A percentile compares a stretch with the other conserved stretches of the same genome.
Evolutionary conservation across 495 filamentous ascomycete genomes (phyloP).

Genomic region (Recurvomyces mirabilis): DNA sequence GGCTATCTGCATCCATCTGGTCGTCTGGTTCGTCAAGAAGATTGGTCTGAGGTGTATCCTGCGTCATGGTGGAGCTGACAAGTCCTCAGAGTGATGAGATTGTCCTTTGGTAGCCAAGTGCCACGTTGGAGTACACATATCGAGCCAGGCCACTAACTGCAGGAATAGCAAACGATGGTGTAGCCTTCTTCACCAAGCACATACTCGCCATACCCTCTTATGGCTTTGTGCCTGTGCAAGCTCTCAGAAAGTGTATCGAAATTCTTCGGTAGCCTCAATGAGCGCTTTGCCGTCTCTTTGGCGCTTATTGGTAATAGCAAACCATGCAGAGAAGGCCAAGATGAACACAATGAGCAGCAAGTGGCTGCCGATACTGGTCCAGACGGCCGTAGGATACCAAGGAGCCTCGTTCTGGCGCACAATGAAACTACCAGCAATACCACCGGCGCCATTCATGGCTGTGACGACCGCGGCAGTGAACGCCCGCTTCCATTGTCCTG

Average conservation of each 20-base stretch:
- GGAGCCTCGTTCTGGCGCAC: slow-evolving; percentile 58
- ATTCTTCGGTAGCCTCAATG: slow-evolving; percentile 43
- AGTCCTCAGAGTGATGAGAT: too few relatives aligned
- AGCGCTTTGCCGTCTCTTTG: slow-evolving; percentile 38
- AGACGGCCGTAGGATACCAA: slow-evolving; percentile 56
- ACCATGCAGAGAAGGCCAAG: slow-evolving; percentile 47
- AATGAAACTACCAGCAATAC: slow-evolving; percentile 67
- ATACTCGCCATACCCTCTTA: too few relatives aligned
- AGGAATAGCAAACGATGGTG: too few relatives aligned
- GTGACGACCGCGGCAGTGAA: slow-evolving; percentile 58
- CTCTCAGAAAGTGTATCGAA: slow-evolving; percentile 12
- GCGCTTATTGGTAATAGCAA: slow-evolving; percentile 47
- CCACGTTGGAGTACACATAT: too few relatives aligned
- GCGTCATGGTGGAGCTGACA: too few relatives aligned
- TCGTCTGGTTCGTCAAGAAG: too few relatives aligned
- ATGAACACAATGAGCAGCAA: slow-evolving; percentile 56
- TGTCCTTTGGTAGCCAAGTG: too few relatives aligned
- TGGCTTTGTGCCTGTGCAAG: too few relatives aligned
- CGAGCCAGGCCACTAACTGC: too few relatives aligned
- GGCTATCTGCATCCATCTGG: too few relatives aligned
- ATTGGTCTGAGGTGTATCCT: too few relatives aligned
- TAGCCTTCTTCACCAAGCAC: too few relatives aligned
- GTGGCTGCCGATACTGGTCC: slow-evolving; percentile 63
- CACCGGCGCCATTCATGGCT: slow-evolving; percentile 62
- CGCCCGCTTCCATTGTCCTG: slow-evolving; percentile 65